These are phyloP conservation scores for Hanseniaspora clermontiae DNA, from an alignment of 805 yeast genomes.

Conservation along the genomic window DNA sequence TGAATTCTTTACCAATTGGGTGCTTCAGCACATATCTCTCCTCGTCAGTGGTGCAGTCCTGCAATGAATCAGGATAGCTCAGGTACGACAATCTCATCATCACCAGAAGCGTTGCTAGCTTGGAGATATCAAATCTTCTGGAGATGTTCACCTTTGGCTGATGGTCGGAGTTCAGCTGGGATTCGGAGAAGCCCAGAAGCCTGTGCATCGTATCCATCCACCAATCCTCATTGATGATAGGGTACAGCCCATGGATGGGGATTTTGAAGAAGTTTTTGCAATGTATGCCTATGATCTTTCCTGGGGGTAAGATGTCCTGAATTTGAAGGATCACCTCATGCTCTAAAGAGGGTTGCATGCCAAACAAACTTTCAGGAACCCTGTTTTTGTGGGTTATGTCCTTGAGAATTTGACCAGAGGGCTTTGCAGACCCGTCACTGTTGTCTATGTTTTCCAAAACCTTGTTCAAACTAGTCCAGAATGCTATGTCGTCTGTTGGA, in stretches of 20 bases:
- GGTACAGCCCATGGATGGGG: constrained; percentile 35
- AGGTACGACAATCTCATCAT: constrained; percentile 35
- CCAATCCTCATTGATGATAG: constrained; percentile 33
- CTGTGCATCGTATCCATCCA: constrained; percentile 25
- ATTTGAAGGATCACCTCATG: constrained; percentile 20
- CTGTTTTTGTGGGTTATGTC: constrained; percentile 2
- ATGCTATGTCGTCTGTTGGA: constrained; percentile 13
- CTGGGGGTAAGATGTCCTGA: constrained; percentile 32
- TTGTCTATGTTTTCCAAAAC: constrained; percentile 15
- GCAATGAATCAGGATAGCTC: constrained; percentile 28
- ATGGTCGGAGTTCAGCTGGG: constrained; percentile 26
- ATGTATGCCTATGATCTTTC: constrained; percentile 35
- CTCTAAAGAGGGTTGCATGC: constrained; percentile 7
- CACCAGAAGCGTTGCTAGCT: constrained; percentile 35
- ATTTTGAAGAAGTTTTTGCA: constrained; percentile 34
- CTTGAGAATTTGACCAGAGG: not conserved
- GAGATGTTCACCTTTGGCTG: constrained; percentile 28
- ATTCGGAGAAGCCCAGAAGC: constrained; percentile 11
- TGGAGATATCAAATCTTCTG: constrained; percentile 38
- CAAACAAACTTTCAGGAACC: constrained; percentile 15
- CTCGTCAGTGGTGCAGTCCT: constrained; percentile 22
- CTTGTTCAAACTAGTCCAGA: constrained; percentile 16
- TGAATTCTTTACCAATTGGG: constrained; percentile 36
- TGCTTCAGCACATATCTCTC: constrained; percentile 32
- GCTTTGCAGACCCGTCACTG: not conserved